A percentile compares a stretch with the other conserved stretches of the same genome.
Evolutionary conservation across 176 grass and related monocot genomes (phyloP).

Genomic region (Rhynchospora tenuis): DNA sequence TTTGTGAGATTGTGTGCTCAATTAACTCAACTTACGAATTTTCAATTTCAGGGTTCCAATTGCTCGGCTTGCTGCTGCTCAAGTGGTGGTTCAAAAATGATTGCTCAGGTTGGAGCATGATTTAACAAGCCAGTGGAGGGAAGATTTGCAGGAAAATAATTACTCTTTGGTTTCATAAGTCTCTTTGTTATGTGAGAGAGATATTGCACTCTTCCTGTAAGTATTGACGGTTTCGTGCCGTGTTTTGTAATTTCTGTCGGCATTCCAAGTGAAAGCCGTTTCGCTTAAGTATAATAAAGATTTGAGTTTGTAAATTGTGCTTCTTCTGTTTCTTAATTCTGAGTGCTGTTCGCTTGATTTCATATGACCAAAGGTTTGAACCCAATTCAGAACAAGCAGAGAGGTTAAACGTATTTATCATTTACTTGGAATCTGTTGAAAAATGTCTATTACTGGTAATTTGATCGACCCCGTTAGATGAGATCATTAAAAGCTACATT

Average conservation of each 20-base stretch:
- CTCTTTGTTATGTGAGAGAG: slow-evolving; percentile 2
- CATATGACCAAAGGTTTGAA: not conserved
- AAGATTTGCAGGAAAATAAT: slow-evolving; percentile 15
- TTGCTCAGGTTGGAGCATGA: slow-evolving; percentile 15
- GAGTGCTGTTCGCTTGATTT: not conserved
- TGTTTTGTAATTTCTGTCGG: not conserved
- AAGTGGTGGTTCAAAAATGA: slow-evolving; percentile 49
- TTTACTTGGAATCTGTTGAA: not conserved
- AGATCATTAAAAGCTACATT: too few species aligned
- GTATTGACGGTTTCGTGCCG: not conserved
- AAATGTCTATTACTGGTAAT: not conserved
- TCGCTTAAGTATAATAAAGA: slow-evolving; percentile 7
- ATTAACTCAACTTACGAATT: not conserved
- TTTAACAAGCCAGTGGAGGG: slow-evolving; percentile 16
- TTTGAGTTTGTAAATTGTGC: slow-evolving; percentile 9
- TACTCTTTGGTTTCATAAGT: slow-evolving; percentile 2
- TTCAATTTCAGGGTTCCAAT: slow-evolving; percentile 65
- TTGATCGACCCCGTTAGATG: not conserved
- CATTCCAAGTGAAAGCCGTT: not conserved
- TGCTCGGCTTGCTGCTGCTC: slow-evolving; percentile 74
- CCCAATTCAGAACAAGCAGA: not conserved
- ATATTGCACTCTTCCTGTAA: slow-evolving; percentile 12
- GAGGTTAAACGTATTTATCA: not conserved
- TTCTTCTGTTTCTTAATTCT: slow-evolving; percentile 5
- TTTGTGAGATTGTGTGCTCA: not conserved